These are phyloP conservation scores for Hansenula lynferdii DNA, from an alignment of 1,139 yeast species.

Conservation along the genomic window DNA sequence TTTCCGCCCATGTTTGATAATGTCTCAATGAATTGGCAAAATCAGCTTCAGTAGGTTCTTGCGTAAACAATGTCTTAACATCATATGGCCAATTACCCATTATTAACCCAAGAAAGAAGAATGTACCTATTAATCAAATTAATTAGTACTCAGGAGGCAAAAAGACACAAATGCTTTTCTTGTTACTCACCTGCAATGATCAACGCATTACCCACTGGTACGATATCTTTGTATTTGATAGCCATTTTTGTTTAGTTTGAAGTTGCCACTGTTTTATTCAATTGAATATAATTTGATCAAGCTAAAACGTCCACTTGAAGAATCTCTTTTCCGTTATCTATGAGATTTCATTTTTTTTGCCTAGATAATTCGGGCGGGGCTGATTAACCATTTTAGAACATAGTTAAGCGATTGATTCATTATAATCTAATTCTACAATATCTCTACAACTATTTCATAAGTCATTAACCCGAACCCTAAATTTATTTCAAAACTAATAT, in stretches of 20 bases:
- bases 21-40: constrained; percentile 64
- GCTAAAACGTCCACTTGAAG: not conserved
- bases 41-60: constrained; percentile 43
- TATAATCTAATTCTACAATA: not conserved
- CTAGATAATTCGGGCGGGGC: not conserved
- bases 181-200: constrained; percentile 30
- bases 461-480: constrained; percentile 1
- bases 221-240: constrained; percentile 37
- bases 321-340: not conserved
- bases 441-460: not conserved
- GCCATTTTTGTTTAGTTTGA: constrained; percentile 11
- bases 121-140: constrained; percentile 27
- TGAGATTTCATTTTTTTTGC: not conserved
- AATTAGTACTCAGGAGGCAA: not conserved
- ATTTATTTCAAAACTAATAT: not conserved
- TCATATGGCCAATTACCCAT: constrained; percentile 84
- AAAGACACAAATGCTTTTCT: not conserved
- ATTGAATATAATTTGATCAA: not conserved
- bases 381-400: not conserved
- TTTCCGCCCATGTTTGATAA: constrained; percentile 65
- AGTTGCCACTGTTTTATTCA: not conserved
- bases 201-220: constrained; percentile 46
- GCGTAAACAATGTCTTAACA: constrained; percentile 66
- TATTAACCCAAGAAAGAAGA: constrained; percentile 76
- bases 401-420: no score